These are phyloP conservation scores for Fraxinus pennsylvanica DNA, from an alignment of 257 asterid species.

Conservation along the genomic window DNA sequence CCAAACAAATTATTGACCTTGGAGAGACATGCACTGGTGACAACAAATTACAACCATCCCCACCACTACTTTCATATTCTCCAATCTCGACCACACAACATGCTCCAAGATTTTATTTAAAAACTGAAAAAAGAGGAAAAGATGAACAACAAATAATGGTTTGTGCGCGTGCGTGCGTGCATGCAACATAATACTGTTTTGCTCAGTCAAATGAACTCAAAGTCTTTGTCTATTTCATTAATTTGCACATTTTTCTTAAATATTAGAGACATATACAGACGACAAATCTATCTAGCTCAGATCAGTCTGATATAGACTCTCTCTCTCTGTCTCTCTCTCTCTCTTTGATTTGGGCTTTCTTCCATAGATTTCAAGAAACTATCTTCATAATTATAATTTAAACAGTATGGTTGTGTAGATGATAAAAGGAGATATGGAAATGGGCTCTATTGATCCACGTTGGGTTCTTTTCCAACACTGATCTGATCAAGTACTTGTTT, in stretches of 20 bases:
- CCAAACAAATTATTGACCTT: not conserved
- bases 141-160: not conserved
- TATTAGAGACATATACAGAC: no score
- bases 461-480: slow-evolving; percentile 53
- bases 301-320: no score
- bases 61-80: slow-evolving; percentile 8
- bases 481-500: slow-evolving; percentile 19
- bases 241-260: not conserved
- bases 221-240: not conserved
- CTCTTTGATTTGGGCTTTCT: slow-evolving; percentile 1
- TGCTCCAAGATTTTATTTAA: not conserved
- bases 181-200: not conserved
- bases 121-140: not conserved
- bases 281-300: not conserved
- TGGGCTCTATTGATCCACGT: slow-evolving; percentile 35
- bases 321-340: no score
- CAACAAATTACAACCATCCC: not conserved
- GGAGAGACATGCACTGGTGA: not conserved
- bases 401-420: not conserved
- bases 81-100: slow-evolving; percentile 23
- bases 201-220: not conserved
- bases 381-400: slow-evolving; percentile 16
- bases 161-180: not conserved
- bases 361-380: slow-evolving; percentile 30
- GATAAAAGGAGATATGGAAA: slow-evolving; percentile 26